These are phyloP conservation scores for Fusarium falciforme DNA, from an alignment of 2,329 filamentous ascomycete genomes.

Conservation along the genomic window DNA sequence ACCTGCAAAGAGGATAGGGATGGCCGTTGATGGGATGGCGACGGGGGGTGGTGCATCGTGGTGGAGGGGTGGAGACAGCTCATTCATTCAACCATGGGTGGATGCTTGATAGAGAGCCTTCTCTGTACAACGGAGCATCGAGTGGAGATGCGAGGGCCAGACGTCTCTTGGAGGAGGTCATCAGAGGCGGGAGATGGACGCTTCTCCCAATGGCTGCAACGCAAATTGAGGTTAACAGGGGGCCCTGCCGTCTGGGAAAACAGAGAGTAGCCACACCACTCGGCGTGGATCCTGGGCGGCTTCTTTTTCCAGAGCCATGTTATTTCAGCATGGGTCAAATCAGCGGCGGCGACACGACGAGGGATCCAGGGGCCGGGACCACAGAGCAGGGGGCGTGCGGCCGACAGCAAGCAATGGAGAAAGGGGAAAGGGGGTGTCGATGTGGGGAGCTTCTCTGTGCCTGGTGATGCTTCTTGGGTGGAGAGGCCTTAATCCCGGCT, in stretches of 20 bases:
- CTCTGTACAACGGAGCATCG: slow-evolving; percentile 9
- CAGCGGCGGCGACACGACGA: slow-evolving; percentile 13
- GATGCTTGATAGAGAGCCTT: slow-evolving; percentile 2
- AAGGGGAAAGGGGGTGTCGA: slow-evolving; percentile 25
- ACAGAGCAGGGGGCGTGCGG: slow-evolving; percentile 8
- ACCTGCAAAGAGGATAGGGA: slow-evolving; percentile 34
- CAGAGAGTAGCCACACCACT: slow-evolving; percentile 29
- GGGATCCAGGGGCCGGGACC: slow-evolving; percentile 16
- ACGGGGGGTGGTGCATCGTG: slow-evolving; percentile 15
- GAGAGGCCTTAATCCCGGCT: slow-evolving; percentile 7
- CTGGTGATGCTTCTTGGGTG: slow-evolving; percentile 27
- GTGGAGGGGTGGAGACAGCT: slow-evolving; percentile 20
- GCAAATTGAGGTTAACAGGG: slow-evolving; percentile 19
- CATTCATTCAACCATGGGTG: slow-evolving; percentile 9
- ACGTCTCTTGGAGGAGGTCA: slow-evolving; percentile 1
- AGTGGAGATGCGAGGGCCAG: slow-evolving; percentile 20
- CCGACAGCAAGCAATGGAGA: neutral
- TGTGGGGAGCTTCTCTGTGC: slow-evolving; percentile 18
- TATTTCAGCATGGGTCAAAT: slow-evolving; percentile 34
- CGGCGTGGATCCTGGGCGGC: slow-evolving; percentile 12
- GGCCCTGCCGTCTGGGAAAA: slow-evolving; percentile 2
- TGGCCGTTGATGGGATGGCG: slow-evolving; percentile 31
- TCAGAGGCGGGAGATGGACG: slow-evolving; percentile 25
- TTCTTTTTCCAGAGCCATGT: slow-evolving; percentile 19
- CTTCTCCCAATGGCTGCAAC: slow-evolving; percentile 19